Base-by-base conservation (phyloP, 345 rosid genomes). In the Hibiscus tridactylites region DNA sequence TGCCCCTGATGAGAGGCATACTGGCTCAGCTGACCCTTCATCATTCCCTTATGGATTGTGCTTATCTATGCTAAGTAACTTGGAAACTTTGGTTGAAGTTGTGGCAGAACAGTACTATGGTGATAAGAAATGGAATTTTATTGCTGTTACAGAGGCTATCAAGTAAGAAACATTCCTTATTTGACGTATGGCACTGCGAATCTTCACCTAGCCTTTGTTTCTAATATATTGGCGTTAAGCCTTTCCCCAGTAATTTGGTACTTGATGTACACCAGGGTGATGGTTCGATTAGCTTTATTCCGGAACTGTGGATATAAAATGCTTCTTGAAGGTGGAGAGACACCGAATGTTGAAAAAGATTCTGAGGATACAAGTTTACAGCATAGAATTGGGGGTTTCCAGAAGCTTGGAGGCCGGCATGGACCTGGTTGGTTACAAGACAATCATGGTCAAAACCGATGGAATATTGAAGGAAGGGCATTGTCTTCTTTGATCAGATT, bases 321-420 rank as follows among this genome's bases (percentile, higher is more conserved):
- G 97, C 90, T 92, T 84, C 86, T 92, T 68, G 92, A 91, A 67
- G 98, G 99, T 24, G 97, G 97, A 21, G 92, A 87, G 80, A 88
- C 86, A 54, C 86, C 86, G 73, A 92, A 89, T 74, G 78, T 75
- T 35, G 95, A 84, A 73, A 81, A 82, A 65, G 76, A 79, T 64
- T 57, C 73, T 24, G 80, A 83, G 50, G 35, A 72, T 74, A 58
- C 85, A 39, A 77, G 59, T 77, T 76, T 82, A 33, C 87, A 80
- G 72, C 79, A 75, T 33, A 71, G 73, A 65, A 24, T 26, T 54
- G 81, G 79, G 26, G 71, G 60, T 61, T 72, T 68, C 35, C 59
- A 68, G 12, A 76, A 49, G 59, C 78, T 54, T 53, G 82, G 80
- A 72, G 73, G 66, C 67, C 69, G 70, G 76, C 54, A 42, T 1